Percentiles rank a stretch among this genome's conserved stretches.
Conservation (phyloP, 2,329 filamentous ascomycete species). For the Drechslerella dactyloides region DNA sequence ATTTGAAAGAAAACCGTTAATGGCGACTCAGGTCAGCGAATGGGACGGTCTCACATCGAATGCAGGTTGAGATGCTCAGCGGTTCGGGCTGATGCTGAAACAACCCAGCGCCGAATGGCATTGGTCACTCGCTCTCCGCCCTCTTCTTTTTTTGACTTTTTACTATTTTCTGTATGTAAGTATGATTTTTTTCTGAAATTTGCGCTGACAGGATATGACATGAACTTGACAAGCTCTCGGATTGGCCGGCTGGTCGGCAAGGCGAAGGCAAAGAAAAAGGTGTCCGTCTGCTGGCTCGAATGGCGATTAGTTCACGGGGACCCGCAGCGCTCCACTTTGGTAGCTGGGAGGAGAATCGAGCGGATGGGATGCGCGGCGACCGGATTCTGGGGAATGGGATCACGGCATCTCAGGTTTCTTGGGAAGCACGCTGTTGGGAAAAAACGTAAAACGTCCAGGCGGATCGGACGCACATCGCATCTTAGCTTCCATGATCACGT, state of each 20-base stretch:
- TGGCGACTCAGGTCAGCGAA: too few relatives aligned
- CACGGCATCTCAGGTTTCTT: slow-evolving; percentile 31
- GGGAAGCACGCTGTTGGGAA: slow-evolving; percentile 15
- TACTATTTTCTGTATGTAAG: too few relatives aligned
- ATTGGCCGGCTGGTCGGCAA: slow-evolving; percentile 29
- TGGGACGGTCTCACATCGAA: too few relatives aligned
- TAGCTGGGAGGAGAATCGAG: slow-evolving; percentile 32
- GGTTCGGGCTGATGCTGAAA: slow-evolving; percentile 39
- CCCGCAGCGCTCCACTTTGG: slow-evolving; percentile 30
- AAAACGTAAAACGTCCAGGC: too few relatives aligned
- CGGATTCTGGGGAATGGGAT: too few relatives aligned
- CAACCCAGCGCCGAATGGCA: slow-evolving; percentile 34
- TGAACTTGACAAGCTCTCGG: slow-evolving; percentile 15
- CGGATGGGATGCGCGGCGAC: slow-evolving; percentile 4
- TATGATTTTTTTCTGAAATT: not conserved
- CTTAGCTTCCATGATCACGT: too few relatives aligned
- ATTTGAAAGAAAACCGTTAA: too few relatives aligned
- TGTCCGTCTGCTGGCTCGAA: too few relatives aligned
- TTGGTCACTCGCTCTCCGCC: slow-evolving; percentile 23
- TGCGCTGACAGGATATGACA: slow-evolving; percentile 32
- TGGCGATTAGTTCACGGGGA: not conserved
- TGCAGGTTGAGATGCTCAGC: slow-evolving; percentile 2
- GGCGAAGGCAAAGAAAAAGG: not conserved
- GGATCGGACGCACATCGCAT: slow-evolving; percentile 25
- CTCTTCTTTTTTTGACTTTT: too few relatives aligned